Percentiles rank a stretch among this genome's conserved stretches.
phyloP scores from a whole-genome alignment of 768 basidiomycete species.

The Lentinula raphanica region DNA sequence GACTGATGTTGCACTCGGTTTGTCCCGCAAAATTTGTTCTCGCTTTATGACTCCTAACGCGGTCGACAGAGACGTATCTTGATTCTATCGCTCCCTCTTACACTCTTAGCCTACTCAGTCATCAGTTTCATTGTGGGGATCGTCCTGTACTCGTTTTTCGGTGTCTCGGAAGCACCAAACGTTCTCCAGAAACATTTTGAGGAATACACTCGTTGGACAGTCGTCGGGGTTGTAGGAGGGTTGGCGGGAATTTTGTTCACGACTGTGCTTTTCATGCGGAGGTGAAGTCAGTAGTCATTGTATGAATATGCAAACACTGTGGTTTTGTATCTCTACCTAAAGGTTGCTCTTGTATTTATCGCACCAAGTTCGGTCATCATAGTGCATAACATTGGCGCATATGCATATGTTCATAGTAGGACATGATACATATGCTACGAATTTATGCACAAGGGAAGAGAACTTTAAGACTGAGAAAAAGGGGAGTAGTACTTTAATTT shows the following conservation, averaged over 20 bases:
- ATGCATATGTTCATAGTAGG: not conserved
- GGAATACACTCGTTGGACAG: constrained; percentile 58
- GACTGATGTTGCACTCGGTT: constrained; percentile 45
- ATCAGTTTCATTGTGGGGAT: constrained; percentile 63
- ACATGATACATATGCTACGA: not conserved
- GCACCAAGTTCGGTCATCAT: not conserved
- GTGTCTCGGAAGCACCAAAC: constrained; percentile 32
- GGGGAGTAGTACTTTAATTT: not conserved
- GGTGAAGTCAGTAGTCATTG: not conserved
- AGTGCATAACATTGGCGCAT: not conserved
- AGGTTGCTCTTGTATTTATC: too few relatives aligned
- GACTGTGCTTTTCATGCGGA: constrained; percentile 31
- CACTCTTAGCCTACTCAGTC: constrained; percentile 68
- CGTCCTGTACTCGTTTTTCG: constrained; percentile 61
- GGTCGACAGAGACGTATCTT: constrained; percentile 48
- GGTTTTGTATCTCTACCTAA: too few relatives aligned
- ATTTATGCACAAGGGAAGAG: not conserved
- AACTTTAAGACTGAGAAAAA: not conserved
- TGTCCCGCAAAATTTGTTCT: constrained; percentile 16
- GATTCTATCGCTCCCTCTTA: constrained; percentile 66
- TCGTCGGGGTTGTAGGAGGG: constrained; percentile 59
- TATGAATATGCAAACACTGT: too few relatives aligned
- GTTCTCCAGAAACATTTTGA: constrained; percentile 41
- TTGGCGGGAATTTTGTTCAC: constrained; percentile 57
- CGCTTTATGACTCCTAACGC: not conserved